Evolutionary conservation across 345 rosid genomes (phyloP).

Genomic region (Melaleuca alternifolia): DNA sequence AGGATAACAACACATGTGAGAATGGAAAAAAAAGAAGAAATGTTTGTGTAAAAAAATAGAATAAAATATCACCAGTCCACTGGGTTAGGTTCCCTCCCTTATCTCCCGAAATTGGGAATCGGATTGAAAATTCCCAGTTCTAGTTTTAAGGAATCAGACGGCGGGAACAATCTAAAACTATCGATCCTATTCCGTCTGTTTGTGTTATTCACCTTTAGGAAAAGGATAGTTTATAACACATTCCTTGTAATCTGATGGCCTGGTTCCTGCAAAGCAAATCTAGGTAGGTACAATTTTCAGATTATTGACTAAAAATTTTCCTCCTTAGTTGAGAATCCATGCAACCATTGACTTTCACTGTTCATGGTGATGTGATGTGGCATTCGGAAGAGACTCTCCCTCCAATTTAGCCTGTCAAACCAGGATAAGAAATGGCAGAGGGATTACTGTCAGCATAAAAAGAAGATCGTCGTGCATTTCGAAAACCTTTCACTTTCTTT

Average conservation of each 20-base stretch:
- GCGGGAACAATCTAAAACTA: too few species aligned
- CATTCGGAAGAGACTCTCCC: background rate
- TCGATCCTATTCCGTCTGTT: too few species aligned
- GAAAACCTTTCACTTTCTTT: background rate
- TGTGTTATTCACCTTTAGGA: too few species aligned
- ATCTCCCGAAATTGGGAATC: too few species aligned
- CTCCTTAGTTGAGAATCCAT: background rate
- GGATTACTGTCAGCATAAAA: background rate
- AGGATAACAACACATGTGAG: too few species aligned
- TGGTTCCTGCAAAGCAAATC: background rate
- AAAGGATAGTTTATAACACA: background rate
- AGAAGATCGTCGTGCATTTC: background rate
- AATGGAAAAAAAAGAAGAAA: too few species aligned
- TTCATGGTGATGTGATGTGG: background rate
- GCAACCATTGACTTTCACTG: background rate
- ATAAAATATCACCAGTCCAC: too few species aligned
- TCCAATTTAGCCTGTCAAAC: background rate
- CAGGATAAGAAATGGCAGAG: background rate
- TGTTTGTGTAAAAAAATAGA: too few species aligned
- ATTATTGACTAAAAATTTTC: background rate
- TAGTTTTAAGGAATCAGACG: too few species aligned
- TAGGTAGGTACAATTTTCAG: background rate
- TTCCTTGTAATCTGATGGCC: background rate
- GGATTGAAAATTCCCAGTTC: too few species aligned
- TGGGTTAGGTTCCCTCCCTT: too few species aligned